Percentiles rank a stretch among this genome's conserved stretches.
These are phyloP conservation scores for Eucalyptus regnans DNA, from an alignment of 345 rosid species.

Conservation along the genomic window DNA sequence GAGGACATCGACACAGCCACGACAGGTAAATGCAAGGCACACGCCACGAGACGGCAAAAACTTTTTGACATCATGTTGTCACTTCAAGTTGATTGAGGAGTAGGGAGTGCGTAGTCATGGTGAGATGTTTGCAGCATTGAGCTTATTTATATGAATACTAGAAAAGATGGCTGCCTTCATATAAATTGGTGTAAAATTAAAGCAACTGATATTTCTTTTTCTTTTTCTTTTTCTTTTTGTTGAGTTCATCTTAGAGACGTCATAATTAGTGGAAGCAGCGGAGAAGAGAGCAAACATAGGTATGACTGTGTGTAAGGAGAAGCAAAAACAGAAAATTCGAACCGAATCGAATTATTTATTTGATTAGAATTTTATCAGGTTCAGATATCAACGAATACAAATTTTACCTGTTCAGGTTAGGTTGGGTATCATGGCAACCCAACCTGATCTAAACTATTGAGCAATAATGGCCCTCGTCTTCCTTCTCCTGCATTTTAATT, in stretches of 20 bases:
- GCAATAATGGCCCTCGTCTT: not conserved
- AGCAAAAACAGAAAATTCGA: not conserved
- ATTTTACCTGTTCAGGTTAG: not conserved
- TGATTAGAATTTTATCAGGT: too few species aligned
- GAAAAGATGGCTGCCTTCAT: not conserved
- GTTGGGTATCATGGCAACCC: not conserved
- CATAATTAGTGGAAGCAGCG: not conserved
- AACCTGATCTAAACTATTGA: not conserved
- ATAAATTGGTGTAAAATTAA: not conserved
- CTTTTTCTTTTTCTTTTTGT: not conserved
- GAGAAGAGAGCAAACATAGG: not conserved
- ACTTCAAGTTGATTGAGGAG: not conserved
- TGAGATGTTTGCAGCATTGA: not conserved
- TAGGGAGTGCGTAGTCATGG: not conserved
- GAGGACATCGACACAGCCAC: slow-evolving; percentile 37
- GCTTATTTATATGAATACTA: not conserved
- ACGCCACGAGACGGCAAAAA: too few species aligned
- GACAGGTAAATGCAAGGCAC: not conserved
- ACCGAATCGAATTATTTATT: not conserved
- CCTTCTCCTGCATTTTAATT: not conserved
- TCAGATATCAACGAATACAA: not conserved
- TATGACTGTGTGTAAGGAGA: not conserved
- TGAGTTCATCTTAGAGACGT: not conserved
- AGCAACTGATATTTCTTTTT: too few species aligned
- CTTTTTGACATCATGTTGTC: too few species aligned